Percentiles rank a stretch among this genome's conserved stretches.
Evolutionary conservation across 768 basidiomycete genomes (phyloP).

Genomic region (Lepiota brunneoincarnata): DNA sequence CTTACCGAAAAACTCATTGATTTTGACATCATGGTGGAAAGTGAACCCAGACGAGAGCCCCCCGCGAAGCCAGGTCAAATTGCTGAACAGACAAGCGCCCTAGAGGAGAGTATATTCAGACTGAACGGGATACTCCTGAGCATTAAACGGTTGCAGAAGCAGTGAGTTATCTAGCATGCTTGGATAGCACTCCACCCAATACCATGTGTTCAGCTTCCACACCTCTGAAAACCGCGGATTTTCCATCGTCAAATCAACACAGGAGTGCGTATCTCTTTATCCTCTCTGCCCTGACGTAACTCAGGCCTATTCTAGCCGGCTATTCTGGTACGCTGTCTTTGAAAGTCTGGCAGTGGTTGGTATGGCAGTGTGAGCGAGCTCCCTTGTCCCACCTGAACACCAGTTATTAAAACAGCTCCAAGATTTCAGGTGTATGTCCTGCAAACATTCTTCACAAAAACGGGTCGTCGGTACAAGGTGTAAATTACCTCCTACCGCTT

Average conservation of each 20-base stretch:
- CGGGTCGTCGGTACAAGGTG: constrained; percentile 86
- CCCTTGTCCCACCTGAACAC: not conserved
- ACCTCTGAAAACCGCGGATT: constrained; percentile 94
- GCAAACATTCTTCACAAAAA: constrained; percentile 96
- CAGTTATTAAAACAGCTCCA: constrained; percentile 10
- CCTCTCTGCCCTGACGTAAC: not conserved
- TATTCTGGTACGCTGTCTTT: constrained; percentile 92
- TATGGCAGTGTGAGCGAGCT: constrained; percentile 78
- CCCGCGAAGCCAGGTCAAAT: constrained; percentile 88
- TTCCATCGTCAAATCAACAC: constrained; percentile 86
- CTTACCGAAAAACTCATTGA: constrained; percentile 93
- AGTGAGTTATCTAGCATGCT: constrained; percentile 51
- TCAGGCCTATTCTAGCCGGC: constrained; percentile 47
- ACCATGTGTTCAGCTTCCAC: constrained; percentile 69
- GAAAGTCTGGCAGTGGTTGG: constrained; percentile 76
- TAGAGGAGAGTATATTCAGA: constrained; percentile 96
- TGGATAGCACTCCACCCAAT: not conserved
- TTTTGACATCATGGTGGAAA: constrained; percentile 98
- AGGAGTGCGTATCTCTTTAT: constrained; percentile 50
- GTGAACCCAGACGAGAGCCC: constrained; percentile 86
- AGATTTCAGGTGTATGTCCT: constrained; percentile 90
- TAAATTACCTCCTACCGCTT: constrained; percentile 28
- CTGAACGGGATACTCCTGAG: constrained; percentile 83
- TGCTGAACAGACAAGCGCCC: constrained; percentile 84
- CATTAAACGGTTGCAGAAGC: constrained; percentile 91